phyloP scores from a whole-genome alignment of 257 asterid species.

The Ilex aquifolium region DNA sequence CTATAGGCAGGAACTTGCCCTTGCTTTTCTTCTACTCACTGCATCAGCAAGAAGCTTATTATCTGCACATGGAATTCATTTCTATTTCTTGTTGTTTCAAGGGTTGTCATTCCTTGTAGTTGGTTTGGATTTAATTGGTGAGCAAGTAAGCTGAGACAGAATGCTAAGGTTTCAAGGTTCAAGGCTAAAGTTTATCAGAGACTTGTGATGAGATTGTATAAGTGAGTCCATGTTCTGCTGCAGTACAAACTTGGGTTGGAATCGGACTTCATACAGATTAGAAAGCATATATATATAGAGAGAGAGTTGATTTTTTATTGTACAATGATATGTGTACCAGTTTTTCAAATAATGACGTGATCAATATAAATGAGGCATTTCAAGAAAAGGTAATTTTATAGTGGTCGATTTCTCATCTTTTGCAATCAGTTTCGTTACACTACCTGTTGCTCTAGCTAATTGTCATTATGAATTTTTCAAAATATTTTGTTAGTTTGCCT shows the following conservation, averaged over 20 bases:
- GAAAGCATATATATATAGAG: neutral
- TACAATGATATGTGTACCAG: neutral
- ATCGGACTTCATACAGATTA: neutral
- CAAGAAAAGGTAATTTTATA: neutral
- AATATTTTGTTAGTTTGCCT: too few relatives aligned
- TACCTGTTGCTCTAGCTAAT: too few relatives aligned
- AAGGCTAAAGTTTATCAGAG: neutral
- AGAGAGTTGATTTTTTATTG: neutral
- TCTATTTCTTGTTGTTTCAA: conserved; percentile 84
- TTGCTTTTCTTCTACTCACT: conserved; percentile 73
- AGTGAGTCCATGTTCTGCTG: neutral
- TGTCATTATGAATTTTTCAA: too few relatives aligned
- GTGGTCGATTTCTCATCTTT: too few relatives aligned
- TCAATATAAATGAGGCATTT: neutral
- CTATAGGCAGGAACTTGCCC: conserved; percentile 68
- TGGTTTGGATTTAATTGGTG: conserved; percentile 90
- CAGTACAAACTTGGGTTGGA: neutral
- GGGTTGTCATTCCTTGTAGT: conserved; percentile 73
- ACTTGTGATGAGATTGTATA: neutral
- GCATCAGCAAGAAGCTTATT: conserved; percentile 80
- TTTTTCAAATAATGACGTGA: neutral
- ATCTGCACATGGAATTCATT: conserved; percentile 87
- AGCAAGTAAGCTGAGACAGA: conserved; percentile 55
- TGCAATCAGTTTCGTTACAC: too few relatives aligned
- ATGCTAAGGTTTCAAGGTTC: neutral